A percentile compares a stretch with the other conserved stretches of the same genome.
These are phyloP conservation scores for Serendipita vermifera DNA, from an alignment of 768 basidiomycete genomes.

Conservation along the genomic window DNA sequence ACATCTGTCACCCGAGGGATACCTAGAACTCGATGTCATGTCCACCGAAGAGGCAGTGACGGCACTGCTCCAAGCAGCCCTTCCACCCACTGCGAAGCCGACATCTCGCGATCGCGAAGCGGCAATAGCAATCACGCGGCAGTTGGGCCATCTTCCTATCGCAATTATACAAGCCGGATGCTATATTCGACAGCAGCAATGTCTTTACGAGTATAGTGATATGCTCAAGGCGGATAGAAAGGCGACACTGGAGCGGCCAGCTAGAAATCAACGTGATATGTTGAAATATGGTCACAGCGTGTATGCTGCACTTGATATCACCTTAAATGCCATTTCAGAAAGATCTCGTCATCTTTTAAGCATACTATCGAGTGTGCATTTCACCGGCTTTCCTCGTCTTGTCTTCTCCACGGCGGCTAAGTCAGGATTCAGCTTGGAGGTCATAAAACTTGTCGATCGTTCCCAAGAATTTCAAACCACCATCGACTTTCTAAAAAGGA, in stretches of 20 bases:
- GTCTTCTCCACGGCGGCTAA: neutral
- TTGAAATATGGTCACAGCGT: neutral
- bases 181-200: conserved; percentile 1
- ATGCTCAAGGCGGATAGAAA: neutral
- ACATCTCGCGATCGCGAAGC: neutral
- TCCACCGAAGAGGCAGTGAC: neutral
- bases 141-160: neutral
- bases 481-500: neutral
- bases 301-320: conserved; percentile 2
- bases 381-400: neutral
- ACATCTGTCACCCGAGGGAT: neutral
- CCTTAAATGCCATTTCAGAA: neutral
- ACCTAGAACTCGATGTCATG: neutral
- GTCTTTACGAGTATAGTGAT: neutral
- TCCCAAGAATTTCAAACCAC: neutral
- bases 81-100: no score
- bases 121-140: neutral
- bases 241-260: neutral
- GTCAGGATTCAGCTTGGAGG: neutral
- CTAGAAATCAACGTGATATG: neutral
- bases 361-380: no score
- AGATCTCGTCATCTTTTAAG: neutral
- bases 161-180: conserved; percentile 4
- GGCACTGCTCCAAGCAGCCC: neutral
- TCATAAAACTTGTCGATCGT: neutral